phyloP scores from a whole-genome alignment of 352 stramenopile genomes.

The Globisporangium iwayamae region DNA sequence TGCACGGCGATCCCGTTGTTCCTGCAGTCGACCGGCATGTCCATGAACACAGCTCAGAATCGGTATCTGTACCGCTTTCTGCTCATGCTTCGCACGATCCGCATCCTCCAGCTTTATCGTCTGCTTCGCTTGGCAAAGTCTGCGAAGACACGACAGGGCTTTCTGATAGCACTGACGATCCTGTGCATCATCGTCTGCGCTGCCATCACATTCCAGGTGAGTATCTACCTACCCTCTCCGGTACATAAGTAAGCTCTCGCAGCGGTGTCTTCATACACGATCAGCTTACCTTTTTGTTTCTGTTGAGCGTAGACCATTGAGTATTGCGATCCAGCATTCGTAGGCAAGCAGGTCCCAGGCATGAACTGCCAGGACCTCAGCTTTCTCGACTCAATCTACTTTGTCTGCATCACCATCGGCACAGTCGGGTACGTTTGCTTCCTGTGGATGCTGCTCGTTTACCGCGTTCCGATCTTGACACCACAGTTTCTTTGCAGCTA shows the following conservation, averaged over 20 bases:
- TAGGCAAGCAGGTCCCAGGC: constrained; percentile 15
- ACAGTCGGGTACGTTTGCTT: constrained; percentile 62
- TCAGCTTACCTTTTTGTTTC: not conserved
- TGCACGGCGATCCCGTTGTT: constrained; percentile 46
- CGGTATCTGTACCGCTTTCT: constrained; percentile 58
- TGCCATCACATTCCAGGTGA: constrained; percentile 52
- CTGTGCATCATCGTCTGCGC: constrained; percentile 63
- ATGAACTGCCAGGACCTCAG: constrained; percentile 61
- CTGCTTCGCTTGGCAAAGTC: constrained; percentile 53
- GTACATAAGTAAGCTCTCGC: not conserved
- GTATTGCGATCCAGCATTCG: constrained; percentile 39
- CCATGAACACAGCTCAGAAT: constrained; percentile 14
- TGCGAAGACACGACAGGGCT: constrained; percentile 48
- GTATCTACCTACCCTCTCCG: no score
- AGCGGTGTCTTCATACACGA: not conserved
- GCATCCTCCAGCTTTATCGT: constrained; percentile 62
- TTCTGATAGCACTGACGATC: constrained; percentile 50
- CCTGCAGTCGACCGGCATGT: constrained; percentile 30
- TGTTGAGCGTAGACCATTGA: constrained; percentile 45
- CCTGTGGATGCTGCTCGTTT: not conserved
- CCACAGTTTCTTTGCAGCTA: constrained; percentile 22
- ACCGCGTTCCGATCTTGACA: not conserved
- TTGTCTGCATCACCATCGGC: constrained; percentile 82
- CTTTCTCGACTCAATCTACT: constrained; percentile 79
- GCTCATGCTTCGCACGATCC: constrained; percentile 55